Percentiles rank a stretch among this genome's conserved stretches.
Conservation (phyloP, 257 asterid species). For the Nicotiana attenuata region DNA sequence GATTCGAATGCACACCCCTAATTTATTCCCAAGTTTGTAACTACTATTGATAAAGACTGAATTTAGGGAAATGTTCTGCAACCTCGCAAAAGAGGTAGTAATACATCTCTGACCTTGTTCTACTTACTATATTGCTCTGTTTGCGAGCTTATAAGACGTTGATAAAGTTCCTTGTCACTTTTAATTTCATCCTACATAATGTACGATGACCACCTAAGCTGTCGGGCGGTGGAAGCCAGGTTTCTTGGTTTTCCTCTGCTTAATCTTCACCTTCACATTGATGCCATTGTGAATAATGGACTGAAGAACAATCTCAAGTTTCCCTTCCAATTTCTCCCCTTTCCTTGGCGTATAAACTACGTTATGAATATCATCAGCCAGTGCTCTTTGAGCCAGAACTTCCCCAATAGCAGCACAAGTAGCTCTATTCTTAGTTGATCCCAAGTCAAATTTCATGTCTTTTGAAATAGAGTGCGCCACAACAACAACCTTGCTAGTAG, state of each 20-base stretch:
- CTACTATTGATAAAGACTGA: not conserved
- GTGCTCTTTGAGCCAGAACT: conserved; percentile 68
- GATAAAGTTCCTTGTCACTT: not conserved
- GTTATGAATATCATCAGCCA: conserved; percentile 81
- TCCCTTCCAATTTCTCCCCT: conserved; percentile 68
- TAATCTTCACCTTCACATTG: conserved; percentile 68
- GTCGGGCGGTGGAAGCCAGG: conserved; percentile 12
- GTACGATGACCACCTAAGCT: conserved; percentile 13
- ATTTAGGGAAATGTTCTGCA: not conserved
- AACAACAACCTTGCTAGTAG: conserved; percentile 80
- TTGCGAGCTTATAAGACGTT: not conserved
- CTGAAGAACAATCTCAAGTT: conserved; percentile 61
- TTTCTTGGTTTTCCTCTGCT: conserved; percentile 54
- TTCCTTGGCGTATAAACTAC: conserved; percentile 68
- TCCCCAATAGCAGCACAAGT: conserved; percentile 61
- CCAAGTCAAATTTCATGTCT: conserved; percentile 75
- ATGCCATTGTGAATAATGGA: conserved; percentile 58
- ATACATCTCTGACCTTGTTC: not conserved
- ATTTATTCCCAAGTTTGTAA: not conserved
- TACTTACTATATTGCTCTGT: not conserved
- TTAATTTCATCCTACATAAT: not conserved
- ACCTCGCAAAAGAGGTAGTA: not conserved
- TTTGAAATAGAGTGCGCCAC: conserved; percentile 82
- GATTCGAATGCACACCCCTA: no score
- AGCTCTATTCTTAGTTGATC: conserved; percentile 60